Evolutionary conservation across 306 rosid genomes (phyloP).

Genomic region (Parietaria judaica): DNA sequence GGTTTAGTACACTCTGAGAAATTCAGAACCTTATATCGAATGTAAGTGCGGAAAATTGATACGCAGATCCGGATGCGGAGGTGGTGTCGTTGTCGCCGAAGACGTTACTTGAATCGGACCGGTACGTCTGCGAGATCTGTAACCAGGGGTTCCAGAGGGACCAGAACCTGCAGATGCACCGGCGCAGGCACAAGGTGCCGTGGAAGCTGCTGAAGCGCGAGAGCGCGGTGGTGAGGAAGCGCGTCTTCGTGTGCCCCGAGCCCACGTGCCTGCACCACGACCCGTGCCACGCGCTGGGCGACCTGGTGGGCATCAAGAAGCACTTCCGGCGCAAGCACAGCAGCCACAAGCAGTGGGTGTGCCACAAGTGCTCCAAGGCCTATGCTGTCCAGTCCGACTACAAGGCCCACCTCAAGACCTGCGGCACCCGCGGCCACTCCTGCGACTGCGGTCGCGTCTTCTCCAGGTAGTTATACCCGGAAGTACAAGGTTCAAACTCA

Average conservation of each 20-base stretch:
- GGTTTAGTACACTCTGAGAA: no score
- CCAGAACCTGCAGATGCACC: slow-evolving; percentile 98
- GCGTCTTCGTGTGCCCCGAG: slow-evolving; percentile 94
- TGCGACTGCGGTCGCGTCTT: slow-evolving; percentile 97
- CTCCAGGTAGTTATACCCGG: no score
- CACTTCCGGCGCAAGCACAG: slow-evolving; percentile 91
- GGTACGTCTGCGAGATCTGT: slow-evolving; percentile 99
- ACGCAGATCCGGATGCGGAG: slow-evolving; percentile 98
- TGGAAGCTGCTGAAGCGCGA: slow-evolving; percentile 97
- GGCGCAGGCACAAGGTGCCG: slow-evolving; percentile 91
- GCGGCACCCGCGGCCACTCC: slow-evolving; percentile 95
- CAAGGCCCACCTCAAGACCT: slow-evolving; percentile 96
- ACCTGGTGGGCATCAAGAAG: slow-evolving; percentile 94
- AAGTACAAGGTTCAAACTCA: no score
- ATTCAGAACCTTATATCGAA: no score
- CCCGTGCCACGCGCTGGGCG: slow-evolving; percentile 94
- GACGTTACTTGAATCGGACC: slow-evolving; percentile 91
- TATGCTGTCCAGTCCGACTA: slow-evolving; percentile 97
- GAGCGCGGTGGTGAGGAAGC: slow-evolving; percentile 66
- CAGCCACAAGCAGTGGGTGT: slow-evolving; percentile 94
- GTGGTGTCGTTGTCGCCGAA: slow-evolving; percentile 96
- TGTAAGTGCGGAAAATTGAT: no score
- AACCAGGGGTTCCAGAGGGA: slow-evolving; percentile 99
- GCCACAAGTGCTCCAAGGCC: slow-evolving; percentile 79
- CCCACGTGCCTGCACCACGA: slow-evolving; percentile 93